These are phyloP conservation scores for Akebia trifoliata DNA, from an alignment of 164 flowering plant genomes.

Conservation along the genomic window DNA sequence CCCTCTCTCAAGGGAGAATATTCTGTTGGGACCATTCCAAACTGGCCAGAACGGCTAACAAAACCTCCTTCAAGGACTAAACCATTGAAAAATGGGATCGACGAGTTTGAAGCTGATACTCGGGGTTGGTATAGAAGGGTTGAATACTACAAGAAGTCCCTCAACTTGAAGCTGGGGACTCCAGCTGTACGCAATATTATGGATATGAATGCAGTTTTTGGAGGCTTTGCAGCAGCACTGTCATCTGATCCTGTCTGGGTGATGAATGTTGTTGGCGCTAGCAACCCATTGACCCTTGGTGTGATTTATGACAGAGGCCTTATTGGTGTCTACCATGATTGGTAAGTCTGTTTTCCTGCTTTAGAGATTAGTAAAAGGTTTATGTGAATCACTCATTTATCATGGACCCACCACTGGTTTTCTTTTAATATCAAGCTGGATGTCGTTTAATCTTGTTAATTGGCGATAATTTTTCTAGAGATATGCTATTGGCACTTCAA, in stretches of 20 bases:
- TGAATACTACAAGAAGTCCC: conserved; percentile 72
- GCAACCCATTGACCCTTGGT: conserved; percentile 65
- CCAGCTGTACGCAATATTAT: conserved; percentile 80
- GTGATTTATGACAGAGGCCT: conserved; percentile 92
- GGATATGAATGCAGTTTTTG: conserved; percentile 99
- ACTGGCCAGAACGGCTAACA: conserved; percentile 84
- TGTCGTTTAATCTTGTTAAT: too few relatives aligned
- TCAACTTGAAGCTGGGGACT: conserved; percentile 80
- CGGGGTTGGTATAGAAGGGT: conserved; percentile 83
- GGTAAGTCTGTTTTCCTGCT: conserved; percentile 76
- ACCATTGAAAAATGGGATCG: conserved; percentile 65
- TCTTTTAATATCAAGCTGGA: too few relatives aligned
- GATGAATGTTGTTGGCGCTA: conserved; percentile 92
- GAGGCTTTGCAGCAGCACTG: conserved; percentile 93
- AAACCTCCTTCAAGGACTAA: conserved; percentile 65
- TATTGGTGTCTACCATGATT: conserved; percentile 92
- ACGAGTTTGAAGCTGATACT: conserved; percentile 87
- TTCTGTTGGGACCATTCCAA: conserved; percentile 68
- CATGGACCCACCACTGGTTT: too few relatives aligned
- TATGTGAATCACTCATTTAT: too few relatives aligned
- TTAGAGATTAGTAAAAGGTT: too few relatives aligned
- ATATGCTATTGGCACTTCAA: too few relatives aligned
- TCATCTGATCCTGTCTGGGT: conserved; percentile 92
- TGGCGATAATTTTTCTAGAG: too few relatives aligned
- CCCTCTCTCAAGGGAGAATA: conserved; percentile 55